phyloP scores from a whole-genome alignment of 148 eudicot genomes.

The Selenicereus undatus region DNA sequence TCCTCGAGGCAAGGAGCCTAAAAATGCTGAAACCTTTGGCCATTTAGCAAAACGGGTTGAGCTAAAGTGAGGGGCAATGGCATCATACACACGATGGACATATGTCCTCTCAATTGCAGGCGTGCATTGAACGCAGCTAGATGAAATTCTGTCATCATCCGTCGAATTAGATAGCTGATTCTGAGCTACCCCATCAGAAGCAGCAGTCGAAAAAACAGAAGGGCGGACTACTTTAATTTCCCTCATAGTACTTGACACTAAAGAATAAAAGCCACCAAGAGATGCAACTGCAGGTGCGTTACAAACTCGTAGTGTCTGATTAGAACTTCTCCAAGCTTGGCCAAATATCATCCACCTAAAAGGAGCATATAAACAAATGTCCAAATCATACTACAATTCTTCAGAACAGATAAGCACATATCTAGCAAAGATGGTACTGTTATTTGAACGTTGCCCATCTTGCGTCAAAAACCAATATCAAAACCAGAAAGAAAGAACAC shows the following conservation, averaged over 20 bases:
- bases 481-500: not conserved
- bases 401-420: not conserved
- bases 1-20: conserved; percentile 63
- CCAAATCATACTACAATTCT: not conserved
- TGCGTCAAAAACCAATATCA: not conserved
- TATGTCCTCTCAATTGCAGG: conserved; percentile 94
- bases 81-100: conserved; percentile 93
- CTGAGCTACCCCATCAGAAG: conserved; percentile 23
- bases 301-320: not conserved
- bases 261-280: conserved; percentile 4
- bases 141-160: conserved; percentile 16
- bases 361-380: not conserved
- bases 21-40: conserved; percentile 88
- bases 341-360: conserved; percentile 27
- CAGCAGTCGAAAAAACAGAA: conserved; percentile 18
- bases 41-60: conserved; percentile 93
- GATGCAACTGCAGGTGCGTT: not conserved
- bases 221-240: conserved; percentile 34
- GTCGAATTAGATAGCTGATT: conserved; percentile 19
- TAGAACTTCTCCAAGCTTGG: conserved; percentile 14
- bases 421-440: not conserved
- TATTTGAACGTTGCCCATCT: not conserved
- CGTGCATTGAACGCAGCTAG: conserved; percentile 47
- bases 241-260: conserved; percentile 31
- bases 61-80: conserved; percentile 96